Conservation (phyloP, 306 rosid species). For the Cicer arietinum region DNA sequence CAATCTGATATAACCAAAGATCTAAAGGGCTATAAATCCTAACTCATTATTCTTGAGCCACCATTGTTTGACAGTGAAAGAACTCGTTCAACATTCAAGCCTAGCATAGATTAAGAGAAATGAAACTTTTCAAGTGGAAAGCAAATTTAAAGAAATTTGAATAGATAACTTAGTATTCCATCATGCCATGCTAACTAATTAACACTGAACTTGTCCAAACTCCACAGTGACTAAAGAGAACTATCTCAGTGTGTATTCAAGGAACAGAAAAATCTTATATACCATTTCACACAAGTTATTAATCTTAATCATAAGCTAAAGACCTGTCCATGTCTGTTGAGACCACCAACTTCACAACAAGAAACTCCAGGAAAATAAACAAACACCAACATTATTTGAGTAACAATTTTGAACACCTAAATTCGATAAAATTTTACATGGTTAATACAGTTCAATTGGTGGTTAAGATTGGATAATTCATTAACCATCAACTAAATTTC, state of each 20-base stretch:
- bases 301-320: slow-evolving; percentile 11
- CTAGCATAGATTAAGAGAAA: background rate
- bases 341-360: slow-evolving; percentile 8
- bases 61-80: background rate
- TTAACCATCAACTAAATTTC: no score
- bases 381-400: no score
- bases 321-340: background rate
- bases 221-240: background rate
- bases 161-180: background rate
- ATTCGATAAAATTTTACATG: no score
- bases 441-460: no score
- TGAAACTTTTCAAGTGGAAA: background rate
- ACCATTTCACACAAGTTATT: slow-evolving; percentile 10
- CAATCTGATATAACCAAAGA: background rate
- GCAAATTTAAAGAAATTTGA: background rate
- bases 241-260: background rate
- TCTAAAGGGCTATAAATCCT: slow-evolving; percentile 17
- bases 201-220: no score
- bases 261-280: background rate
- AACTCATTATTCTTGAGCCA: background rate
- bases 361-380: background rate
- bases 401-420: no score
- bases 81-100: slow-evolving; percentile 8
- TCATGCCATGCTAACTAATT: no score
- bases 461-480: no score